Conservation (phyloP, 2,329 filamentous ascomycete species). For the Cladosporium velox region DNA sequence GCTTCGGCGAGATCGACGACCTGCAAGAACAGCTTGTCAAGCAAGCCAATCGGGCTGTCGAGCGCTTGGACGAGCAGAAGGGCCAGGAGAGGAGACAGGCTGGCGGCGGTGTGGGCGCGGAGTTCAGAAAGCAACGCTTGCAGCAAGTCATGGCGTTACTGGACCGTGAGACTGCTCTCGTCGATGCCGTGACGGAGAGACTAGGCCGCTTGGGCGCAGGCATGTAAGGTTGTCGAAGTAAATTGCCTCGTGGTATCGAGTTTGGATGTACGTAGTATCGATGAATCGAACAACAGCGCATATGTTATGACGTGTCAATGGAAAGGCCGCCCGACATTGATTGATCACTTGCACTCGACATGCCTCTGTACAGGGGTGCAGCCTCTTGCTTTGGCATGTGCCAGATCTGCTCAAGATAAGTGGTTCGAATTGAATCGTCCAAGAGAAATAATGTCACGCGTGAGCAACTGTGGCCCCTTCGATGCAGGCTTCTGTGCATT, state of each 20-base stretch:
- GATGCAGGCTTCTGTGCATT: slow-evolving; percentile 13
- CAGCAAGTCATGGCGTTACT: slow-evolving; percentile 64
- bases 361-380: neutral
- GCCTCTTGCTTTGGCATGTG: neutral
- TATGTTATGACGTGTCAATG: neutral
- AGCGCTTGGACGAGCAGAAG: slow-evolving; percentile 29
- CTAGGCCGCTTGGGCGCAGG: slow-evolving; percentile 55
- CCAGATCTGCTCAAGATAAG: neutral
- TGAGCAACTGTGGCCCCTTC: neutral
- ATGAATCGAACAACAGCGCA: neutral
- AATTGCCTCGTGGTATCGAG: neutral
- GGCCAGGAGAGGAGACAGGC: slow-evolving; percentile 34
- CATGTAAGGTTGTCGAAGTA: neutral
- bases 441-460: neutral
- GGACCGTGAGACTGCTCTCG: slow-evolving; percentile 66
- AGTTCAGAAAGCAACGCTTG: slow-evolving; percentile 63
- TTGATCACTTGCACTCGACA: neutral
- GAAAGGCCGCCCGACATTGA: neutral
- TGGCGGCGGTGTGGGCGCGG: slow-evolving; percentile 57
- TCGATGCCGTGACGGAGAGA: slow-evolving; percentile 65
- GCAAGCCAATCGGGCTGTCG: slow-evolving; percentile 34
- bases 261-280: neutral
- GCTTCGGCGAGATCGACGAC: slow-evolving; percentile 31
- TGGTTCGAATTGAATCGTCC: neutral
- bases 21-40: slow-evolving; percentile 33